Conservation (phyloP, 345 rosid genomes). For the Anacardium occidentale region DNA sequence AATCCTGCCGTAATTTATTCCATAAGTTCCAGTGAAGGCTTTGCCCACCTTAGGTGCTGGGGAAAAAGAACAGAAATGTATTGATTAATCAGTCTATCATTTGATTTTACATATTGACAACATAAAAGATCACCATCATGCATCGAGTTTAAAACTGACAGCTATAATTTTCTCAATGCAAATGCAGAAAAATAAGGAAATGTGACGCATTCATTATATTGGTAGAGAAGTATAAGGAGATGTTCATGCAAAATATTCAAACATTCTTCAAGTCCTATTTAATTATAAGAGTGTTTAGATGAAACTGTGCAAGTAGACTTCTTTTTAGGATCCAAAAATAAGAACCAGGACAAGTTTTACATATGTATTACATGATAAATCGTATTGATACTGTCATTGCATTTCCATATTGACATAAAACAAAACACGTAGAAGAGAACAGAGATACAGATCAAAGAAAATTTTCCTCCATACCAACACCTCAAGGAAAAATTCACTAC, state of each 20-base stretch:
- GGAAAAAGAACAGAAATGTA: conserved; percentile 1
- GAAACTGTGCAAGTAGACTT: neutral
- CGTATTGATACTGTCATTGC: neutral
- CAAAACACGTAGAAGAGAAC: neutral
- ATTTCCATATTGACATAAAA: neutral
- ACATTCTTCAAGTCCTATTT: neutral
- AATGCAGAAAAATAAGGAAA: neutral
- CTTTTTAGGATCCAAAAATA: neutral
- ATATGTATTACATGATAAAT: neutral
- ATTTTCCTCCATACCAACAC: neutral
- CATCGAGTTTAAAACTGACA: neutral
- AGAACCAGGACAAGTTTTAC: neutral
- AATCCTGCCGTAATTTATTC: conserved; percentile 90
- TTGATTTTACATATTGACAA: conserved; percentile 7
- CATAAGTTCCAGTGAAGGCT: conserved; percentile 86
- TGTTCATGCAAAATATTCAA: neutral
- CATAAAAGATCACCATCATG: neutral
- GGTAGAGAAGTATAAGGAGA: neutral
- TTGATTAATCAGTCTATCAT: conserved; percentile 13
- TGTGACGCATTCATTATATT: neutral
- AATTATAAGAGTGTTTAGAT: neutral
- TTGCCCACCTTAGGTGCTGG: conserved; percentile 45
- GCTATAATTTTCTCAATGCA: neutral
- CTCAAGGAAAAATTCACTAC: neutral
- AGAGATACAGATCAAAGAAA: neutral